A percentile compares a stretch with the other conserved stretches of the same genome.
Conservation (phyloP, 139 green algal genomes). For the Micractinium sp. region DNA sequence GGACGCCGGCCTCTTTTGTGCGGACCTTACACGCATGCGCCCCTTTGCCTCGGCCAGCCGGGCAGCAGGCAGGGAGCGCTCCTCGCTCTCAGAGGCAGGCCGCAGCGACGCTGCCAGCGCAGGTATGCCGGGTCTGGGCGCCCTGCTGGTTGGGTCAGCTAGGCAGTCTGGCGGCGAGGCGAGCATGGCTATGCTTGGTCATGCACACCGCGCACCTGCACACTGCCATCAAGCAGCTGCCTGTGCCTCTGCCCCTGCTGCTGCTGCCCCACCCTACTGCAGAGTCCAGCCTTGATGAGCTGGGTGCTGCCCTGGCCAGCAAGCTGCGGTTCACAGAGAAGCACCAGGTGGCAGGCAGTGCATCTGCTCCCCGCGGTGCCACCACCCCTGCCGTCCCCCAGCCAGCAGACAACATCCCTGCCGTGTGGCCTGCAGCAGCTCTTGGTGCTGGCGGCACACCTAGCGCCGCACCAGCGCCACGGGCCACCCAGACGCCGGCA, state of each 20-base stretch:
- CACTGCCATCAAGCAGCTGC: too few species aligned
- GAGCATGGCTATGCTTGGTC: too few species aligned
- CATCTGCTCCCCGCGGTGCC: not conserved
- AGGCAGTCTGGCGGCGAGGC: too few species aligned
- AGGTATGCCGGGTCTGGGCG: not conserved
- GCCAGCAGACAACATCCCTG: not conserved
- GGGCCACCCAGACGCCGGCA: not conserved
- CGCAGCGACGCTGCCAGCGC: not conserved
- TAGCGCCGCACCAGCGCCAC: not conserved
- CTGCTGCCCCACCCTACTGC: not conserved
- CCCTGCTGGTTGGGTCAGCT: too few species aligned
- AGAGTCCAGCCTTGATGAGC: not conserved
- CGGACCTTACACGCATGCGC: constrained; percentile 19
- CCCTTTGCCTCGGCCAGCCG: not conserved
- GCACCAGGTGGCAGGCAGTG: not conserved
- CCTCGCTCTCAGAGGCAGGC: not conserved
- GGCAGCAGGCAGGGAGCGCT: not conserved
- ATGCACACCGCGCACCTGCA: too few species aligned
- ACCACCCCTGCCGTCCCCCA: not conserved
- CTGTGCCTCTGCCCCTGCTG: not conserved
- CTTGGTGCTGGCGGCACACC: not conserved
- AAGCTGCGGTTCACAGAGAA: not conserved
- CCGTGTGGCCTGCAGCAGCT: not conserved
- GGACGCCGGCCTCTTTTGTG: not conserved
- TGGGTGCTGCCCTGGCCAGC: not conserved